Base-by-base conservation (phyloP, 2,329 filamentous ascomycete genomes). In the Pyricularia sp. region DNA sequence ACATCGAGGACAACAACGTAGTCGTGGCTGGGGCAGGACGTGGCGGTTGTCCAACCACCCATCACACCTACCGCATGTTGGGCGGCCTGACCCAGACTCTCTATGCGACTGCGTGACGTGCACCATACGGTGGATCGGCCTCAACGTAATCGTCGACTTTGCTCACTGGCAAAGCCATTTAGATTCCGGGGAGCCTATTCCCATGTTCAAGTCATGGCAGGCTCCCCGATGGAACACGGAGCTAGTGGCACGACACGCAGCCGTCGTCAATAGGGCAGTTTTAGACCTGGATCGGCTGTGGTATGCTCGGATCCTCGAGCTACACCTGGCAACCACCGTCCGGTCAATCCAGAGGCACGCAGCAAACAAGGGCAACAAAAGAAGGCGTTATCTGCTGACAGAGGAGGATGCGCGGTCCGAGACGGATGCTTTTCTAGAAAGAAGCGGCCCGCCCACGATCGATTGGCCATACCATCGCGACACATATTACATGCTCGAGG, bases 81-180 rank as follows among this genome's bases (percentile, higher is more conserved):
- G 74, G 53, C 67, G 75, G 0, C 78, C 80, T 0, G 77, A 85
- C 66, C 74, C 77, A 0, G 64, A 70, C 12, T 70, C 77, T n/a
- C 72, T 83, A 4, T 87, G 84, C 73, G 83, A 81, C 1, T 87
- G 84, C 69, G 71, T 83, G 30, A 82, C 80, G 0, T 86, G 84
- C 69, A 72, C 82, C 59, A 70, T 84, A 49, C 77, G 80, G 2
- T 87, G 84, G 84, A 83, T 83, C 68, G 78, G 81, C 16, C 77
- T 86, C 6, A 78, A 78, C 66, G 69, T 84, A 0, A 73, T 79
- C 13, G 76, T 85, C 12, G 84, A 87, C 68, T 82, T 86, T 68
- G 78, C 81, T 0, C 75, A 82, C 69, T 86, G 82, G 80, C 84
- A 85, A 69, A 60, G 69, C 1, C 70, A 81, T 59, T 76, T 86